phyloP scores from a whole-genome alignment of 2,329 filamentous ascomycete genomes.

The Zarea fungicola region DNA sequence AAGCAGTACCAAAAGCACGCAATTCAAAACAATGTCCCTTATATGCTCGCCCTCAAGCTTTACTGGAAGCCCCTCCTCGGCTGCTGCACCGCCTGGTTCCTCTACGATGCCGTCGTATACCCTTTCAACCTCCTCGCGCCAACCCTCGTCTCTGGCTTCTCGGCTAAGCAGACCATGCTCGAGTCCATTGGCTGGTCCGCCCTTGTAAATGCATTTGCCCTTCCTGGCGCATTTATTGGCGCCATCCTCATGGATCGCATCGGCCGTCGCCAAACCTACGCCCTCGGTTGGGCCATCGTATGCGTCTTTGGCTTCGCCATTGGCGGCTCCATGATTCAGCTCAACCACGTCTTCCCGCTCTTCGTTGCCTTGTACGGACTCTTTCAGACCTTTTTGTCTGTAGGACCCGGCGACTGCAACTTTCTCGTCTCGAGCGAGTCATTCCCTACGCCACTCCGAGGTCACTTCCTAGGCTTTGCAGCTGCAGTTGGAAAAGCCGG shows the following conservation, averaged over 20 bases:
- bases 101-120: conserved; percentile 20
- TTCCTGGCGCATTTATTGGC: conserved; percentile 21
- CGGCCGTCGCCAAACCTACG: neutral
- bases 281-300: neutral
- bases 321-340: neutral
- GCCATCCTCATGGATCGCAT: conserved; percentile 9
- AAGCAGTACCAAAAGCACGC: conserved; percentile 16
- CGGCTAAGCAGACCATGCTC: conserved; percentile 15
- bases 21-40: conserved; percentile 14
- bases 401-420: neutral
- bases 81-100: conserved; percentile 10
- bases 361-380: neutral
- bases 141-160: conserved; percentile 19
- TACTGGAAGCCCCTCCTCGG: conserved; percentile 9
- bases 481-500: neutral
- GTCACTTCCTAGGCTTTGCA: neutral
- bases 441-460: neutral
- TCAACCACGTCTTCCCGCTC: neutral
- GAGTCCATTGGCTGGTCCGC: conserved; percentile 23
- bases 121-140: conserved; percentile 17
- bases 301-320: neutral
- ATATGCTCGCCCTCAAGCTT: conserved; percentile 15
- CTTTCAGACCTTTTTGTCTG: neutral
- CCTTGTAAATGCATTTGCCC: conserved; percentile 22
- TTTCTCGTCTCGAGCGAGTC: conserved; percentile 2